Base-by-base conservation (phyloP, 2,329 filamentous ascomycete species). In the Claviceps africana region DNA sequence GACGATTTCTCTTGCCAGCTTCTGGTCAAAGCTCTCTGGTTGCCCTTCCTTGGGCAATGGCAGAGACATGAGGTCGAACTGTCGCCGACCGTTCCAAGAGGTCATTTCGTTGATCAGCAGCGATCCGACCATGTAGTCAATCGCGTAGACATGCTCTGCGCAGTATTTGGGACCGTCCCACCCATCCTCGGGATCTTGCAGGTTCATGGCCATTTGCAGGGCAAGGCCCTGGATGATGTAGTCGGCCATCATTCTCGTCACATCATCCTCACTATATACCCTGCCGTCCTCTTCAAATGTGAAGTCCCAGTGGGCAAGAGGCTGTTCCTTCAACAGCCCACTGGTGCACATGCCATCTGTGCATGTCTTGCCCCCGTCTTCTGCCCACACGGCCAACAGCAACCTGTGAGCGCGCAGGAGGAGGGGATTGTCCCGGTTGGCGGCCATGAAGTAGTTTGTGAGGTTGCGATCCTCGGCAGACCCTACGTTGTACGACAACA, bases 141-240 rank as follows among this genome's bases (percentile, higher is more conserved):
- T 69, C 2, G 67, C 72, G 48, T 71, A 79, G 28, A 80, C 62
- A 52, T 75, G 70, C 51, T 76, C 60, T 2, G 65, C 62, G 2
- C 68, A 66, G 56, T 80, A 81, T 37, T 65, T 61, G 0, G 78
- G 76, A 1, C 78, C 77, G 58, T 81, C 62, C 77, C 77, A 81
- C 0, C 61, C 65, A 31, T 69, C 71, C 31, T 72, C 70, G 3
- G 70, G 64, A 54, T 80, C 77, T 0, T 78, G 59, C 5, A 76
- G 69, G 2, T 72, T 70, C 71, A 78, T 72, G 1, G 74, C 76
- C 62, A 75, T 63, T 7, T 67, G 70, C 55, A 78, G 69, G 3
- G 67, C 74, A 54, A 79, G 76, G 3, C 75, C 76, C 55, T 81
- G 77, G 42, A 75, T 72, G 52, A 79, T 77, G 56, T 81, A 81